Conservation (phyloP, 805 yeast genomes). For the Lipomyces kockii region DNA sequence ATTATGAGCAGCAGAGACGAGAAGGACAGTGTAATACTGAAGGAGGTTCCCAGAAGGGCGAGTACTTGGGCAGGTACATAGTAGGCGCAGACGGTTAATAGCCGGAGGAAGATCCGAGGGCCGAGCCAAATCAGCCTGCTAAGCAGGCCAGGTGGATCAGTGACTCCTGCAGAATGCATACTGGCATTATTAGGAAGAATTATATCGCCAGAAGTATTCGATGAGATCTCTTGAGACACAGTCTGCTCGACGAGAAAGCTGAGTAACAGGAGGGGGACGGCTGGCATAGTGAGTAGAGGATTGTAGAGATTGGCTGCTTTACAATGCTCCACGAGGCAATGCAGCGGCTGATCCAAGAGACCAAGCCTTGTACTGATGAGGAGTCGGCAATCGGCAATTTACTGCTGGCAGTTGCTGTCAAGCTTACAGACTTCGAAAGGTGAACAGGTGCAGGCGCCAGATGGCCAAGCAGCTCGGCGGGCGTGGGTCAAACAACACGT, state of each 20-base stretch:
- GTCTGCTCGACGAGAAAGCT: neutral
- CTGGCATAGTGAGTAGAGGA: neutral
- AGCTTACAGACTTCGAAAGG: too few relatives aligned
- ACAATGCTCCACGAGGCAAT: too few relatives aligned
- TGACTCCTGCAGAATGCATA: neutral
- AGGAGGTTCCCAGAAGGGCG: constrained; percentile 27
- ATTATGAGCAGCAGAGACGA: constrained; percentile 37
- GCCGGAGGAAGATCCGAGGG: constrained; percentile 13
- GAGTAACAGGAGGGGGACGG: neutral
- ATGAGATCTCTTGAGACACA: neutral
- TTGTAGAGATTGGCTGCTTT: too few relatives aligned
- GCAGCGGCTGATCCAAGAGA: neutral
- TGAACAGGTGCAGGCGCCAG: too few relatives aligned
- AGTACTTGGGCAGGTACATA: constrained; percentile 22
- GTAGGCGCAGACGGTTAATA: constrained; percentile 11
- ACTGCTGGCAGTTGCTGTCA: neutral
- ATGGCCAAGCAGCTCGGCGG: neutral
- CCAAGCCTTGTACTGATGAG: neutral
- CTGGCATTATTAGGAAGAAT: neutral
- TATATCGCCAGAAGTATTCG: neutral
- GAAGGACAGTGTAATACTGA: constrained; percentile 36
- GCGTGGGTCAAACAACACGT: neutral
- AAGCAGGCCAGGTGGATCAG: neutral
- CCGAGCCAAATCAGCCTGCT: constrained; percentile 17
- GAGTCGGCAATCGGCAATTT: neutral